Base-by-base conservation (phyloP, 768 basidiomycete species). In the Tephrocybe sp. region DNA sequence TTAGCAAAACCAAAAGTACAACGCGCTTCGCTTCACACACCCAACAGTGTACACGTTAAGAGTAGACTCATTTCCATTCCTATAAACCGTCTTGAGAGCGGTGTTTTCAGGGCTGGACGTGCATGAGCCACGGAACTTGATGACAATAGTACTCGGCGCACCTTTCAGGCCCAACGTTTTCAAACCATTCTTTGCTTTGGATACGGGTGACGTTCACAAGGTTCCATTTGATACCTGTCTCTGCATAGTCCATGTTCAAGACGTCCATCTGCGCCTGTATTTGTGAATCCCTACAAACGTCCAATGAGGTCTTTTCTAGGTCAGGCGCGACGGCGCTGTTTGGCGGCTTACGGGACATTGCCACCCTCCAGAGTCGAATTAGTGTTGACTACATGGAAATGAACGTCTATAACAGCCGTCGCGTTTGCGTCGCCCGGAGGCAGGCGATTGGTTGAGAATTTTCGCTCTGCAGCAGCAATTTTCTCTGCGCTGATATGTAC, bases 121-220 rank as follows among this genome's bases (percentile, higher is more conserved):
- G 36, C 47, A 30, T 17, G 10, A 45, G 30, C 11, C 25, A 37
- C 40, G n/a, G 23, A 2, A 39, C 12, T 42, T 50, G 30, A 53
- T 25, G 26, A 50, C 12, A 45, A 20, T 30, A n/a, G n/a, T 37
- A 40, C 4, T 45, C 4, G 18, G 58, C 62, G 28, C 21, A 66
- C 65, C 57, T 57, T 8, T 66, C 64, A 7, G 74, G 75, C 1
- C 68, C 73, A 32, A 73, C 73, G 33, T 64, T 61, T 58, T 68
- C 64, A 65, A 79, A 81, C 80, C 79, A 81, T 43, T 75, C 67
- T 39, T 64, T 46, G 59, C 74, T 79, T 48, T 69, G 51, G 18
- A 75, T 76, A 46, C 75, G 70, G 33, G 70, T 70, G 20, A 71
- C 74, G 47, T 67, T 67, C 34, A 67, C 72, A 17, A 78, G 69